Evolutionary conservation across 2,329 filamentous ascomycete species (phyloP), one percentile per base, ranked within the genome.

Genomic region (Diaporthe eres): DNA sequence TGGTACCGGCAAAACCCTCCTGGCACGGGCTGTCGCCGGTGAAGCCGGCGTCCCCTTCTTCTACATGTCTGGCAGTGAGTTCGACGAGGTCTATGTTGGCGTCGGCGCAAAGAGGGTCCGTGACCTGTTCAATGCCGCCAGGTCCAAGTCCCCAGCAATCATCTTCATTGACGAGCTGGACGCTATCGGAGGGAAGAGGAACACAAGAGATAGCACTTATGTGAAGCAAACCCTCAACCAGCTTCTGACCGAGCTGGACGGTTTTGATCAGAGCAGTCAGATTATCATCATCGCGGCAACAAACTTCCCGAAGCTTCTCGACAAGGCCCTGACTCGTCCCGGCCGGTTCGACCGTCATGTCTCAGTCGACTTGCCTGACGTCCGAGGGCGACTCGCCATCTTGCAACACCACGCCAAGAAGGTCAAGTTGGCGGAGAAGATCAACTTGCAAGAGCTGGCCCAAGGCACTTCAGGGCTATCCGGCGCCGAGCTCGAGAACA

Each of bases 61-160:
- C 89, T 99, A 98, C 90, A 98, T 99, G 96, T 99, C 97, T 82
- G 97, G 97, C 70, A 98, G 95, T 75, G 97, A 99, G 84, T 99
- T 99, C 82, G 97, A 99, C 82, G 97, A 99, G 85, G 94, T 99
- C 71, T 99, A 98, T 82, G 97, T 99, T 49, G 97, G 97, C 82
- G 97, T 99, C 15, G 83, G 83, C 65, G 83, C 83, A 49, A 84
- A 99, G 88, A 94, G 97, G 81, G 96, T 99, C 67, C 95, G 97
- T 76, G 97, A 85, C 60, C 81, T 85, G 51, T 85, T 85, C 75
- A 76, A 80, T 55, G 79, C 80, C 3, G 83, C 83, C 31, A 82
- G 84, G 77, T 78, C 80, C 67, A 84, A 84, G 78, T 79, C 83
- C 25, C 83, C 83, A 1, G 82, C 83, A 22, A 99, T 99, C 76